Evolutionary conservation across 2,329 filamentous ascomycete species (phyloP).

Genomic region (Penicillium brasilianum): DNA sequence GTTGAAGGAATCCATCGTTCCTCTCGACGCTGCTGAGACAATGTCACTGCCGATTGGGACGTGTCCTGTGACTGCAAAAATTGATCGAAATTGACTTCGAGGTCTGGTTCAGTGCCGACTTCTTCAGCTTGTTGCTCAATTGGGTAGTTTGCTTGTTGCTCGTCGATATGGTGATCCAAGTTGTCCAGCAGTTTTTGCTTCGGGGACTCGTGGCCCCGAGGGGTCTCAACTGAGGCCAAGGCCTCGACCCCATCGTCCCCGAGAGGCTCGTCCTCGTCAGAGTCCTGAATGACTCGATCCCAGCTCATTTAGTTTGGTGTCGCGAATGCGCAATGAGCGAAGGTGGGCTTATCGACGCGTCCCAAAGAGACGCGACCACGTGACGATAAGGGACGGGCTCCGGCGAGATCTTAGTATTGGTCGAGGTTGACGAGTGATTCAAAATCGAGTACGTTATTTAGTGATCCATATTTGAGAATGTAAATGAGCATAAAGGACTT

Average conservation of each 20-base stretch:
- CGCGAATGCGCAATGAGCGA: constrained; percentile 11
- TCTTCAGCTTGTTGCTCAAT: constrained; percentile 16
- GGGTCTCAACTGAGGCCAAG: constrained; percentile 27
- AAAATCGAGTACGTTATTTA: not conserved
- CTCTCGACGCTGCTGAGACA: constrained; percentile 42
- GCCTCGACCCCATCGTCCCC: constrained; percentile 30
- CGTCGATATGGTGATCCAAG: constrained; percentile 14
- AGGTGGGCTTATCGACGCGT: constrained; percentile 17
- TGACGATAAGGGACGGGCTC: constrained; percentile 12
- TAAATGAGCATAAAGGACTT: not conserved
- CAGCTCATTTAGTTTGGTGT: constrained; percentile 38
- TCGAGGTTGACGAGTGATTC: not conserved
- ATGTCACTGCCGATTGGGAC: constrained; percentile 24
- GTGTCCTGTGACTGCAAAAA: constrained; percentile 42
- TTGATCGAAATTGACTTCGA: constrained; percentile 46
- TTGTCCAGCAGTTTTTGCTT: constrained; percentile 9
- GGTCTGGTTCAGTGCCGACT: constrained; percentile 23
- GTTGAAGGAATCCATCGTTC: constrained; percentile 42
- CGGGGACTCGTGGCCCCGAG: constrained; percentile 25
- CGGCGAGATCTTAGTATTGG: not conserved
- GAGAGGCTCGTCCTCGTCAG: constrained; percentile 49
- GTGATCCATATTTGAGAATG: not conserved
- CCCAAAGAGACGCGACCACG: constrained; percentile 7
- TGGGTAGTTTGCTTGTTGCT: constrained; percentile 18
- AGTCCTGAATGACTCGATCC: constrained; percentile 50